phyloP scores from a whole-genome alignment of 2,329 filamentous ascomycete species.

The Fusarium lyarnte region DNA sequence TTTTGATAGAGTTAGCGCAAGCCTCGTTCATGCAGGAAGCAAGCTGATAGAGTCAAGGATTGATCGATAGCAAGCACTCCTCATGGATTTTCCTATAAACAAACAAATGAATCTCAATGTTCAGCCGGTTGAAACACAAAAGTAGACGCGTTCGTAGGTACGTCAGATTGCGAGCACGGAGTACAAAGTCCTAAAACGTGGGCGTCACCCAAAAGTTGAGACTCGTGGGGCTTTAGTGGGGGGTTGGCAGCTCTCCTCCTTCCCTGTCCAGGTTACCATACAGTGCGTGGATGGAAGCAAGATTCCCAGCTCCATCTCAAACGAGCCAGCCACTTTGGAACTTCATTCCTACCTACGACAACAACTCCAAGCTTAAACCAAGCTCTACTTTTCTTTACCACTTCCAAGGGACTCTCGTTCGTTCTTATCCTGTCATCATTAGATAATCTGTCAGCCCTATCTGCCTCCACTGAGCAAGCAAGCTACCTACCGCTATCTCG shows the following conservation, averaged over 20 bases:
- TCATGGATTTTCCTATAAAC: not conserved
- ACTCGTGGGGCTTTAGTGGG: conserved; percentile 34
- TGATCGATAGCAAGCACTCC: not conserved
- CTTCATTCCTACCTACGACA: conserved; percentile 29
- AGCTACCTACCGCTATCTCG: conserved; percentile 1
- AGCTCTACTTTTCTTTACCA: not conserved
- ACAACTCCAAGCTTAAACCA: conserved; percentile 6
- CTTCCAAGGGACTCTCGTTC: not conserved
- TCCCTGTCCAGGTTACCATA: conserved; percentile 21
- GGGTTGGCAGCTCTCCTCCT: conserved; percentile 26
- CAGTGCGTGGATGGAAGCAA: conserved; percentile 23
- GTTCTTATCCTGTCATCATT: not conserved
- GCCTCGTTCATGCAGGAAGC: not conserved
- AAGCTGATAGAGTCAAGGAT: not conserved
- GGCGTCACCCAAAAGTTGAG: conserved; percentile 6
- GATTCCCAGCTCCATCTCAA: conserved; percentile 30
- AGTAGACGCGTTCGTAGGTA: conserved; percentile 13
- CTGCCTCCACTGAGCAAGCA: not conserved
- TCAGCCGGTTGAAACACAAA: not conserved
- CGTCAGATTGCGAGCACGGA: conserved; percentile 33
- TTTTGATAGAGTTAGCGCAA: not conserved
- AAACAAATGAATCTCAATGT: not conserved
- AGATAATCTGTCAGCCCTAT: not conserved
- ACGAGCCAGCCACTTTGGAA: conserved; percentile 31
- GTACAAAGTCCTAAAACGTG: conserved; percentile 22